These are phyloP conservation scores for Cercospora brassicicola DNA, from an alignment of 2,329 filamentous ascomycete species.

Conservation along the genomic window DNA sequence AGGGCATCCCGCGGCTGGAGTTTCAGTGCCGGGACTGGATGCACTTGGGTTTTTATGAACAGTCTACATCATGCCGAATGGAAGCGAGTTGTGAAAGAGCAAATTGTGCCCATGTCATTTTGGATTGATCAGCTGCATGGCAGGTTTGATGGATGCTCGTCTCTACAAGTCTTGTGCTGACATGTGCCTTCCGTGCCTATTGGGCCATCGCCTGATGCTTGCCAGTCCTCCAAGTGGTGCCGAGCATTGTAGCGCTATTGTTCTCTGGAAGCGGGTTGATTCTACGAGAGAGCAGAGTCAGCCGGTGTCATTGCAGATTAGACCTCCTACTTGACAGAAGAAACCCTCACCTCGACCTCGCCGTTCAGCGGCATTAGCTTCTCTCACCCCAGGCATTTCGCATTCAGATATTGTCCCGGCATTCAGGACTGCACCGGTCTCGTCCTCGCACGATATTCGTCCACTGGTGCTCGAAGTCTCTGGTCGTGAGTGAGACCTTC, in stretches of 20 bases:
- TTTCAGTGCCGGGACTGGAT: constrained; percentile 2
- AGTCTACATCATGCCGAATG: constrained; percentile 18
- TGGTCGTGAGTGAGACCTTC: neutral
- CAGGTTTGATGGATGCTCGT: neutral
- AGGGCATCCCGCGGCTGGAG: constrained; percentile 7
- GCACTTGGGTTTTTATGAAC: constrained; percentile 14
- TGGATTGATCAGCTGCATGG: neutral
- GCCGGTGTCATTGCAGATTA: neutral
- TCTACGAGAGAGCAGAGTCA: neutral
- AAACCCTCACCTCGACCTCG: neutral
- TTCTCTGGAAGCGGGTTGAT: neutral
- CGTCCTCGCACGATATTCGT: neutral
- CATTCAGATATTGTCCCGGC: neutral
- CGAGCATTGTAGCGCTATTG: neutral
- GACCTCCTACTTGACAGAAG: neutral
- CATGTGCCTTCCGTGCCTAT: neutral
- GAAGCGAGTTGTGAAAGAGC: constrained; percentile 11
- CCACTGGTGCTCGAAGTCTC: neutral
- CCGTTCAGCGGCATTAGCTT: neutral
- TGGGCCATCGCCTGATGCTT: neutral
- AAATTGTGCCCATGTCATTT: neutral
- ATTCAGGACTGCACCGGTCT: neutral
- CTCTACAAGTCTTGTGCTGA: neutral
- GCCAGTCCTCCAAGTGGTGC: neutral
- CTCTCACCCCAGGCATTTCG: neutral